These are phyloP conservation scores for Xylaria polymorpha DNA, from an alignment of 2,329 filamentous ascomycete genomes.

Conservation along the genomic window DNA sequence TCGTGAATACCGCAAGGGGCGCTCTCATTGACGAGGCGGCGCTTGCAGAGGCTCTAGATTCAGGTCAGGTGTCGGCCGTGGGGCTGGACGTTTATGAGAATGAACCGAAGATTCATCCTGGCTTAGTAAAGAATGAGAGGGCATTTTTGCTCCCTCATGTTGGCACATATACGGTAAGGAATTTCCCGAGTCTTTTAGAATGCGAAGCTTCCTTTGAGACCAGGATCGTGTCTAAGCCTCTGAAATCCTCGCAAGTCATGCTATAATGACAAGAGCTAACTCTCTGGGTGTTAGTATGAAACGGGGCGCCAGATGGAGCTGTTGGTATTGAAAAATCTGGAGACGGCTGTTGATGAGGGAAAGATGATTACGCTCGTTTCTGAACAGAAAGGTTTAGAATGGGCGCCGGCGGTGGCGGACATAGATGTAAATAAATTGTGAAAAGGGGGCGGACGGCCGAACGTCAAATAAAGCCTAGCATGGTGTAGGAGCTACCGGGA, in stretches of 20 bases:
- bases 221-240: background rate
- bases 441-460: background rate
- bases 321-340: conserved; percentile 61
- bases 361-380: conserved; percentile 69
- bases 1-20: conserved; percentile 69
- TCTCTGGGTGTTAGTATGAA: conserved; percentile 55
- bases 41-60: conserved; percentile 63
- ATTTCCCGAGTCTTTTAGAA: background rate
- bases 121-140: conserved; percentile 67
- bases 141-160: conserved; percentile 75
- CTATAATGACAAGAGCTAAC: background rate
- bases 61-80: conserved; percentile 64
- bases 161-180: conserved; percentile 67
- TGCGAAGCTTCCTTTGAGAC: background rate
- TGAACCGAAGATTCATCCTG: conserved; percentile 71
- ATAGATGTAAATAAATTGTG: background rate
- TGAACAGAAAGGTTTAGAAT: conserved; percentile 63
- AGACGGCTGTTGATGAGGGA: conserved; percentile 65
- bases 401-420: conserved; percentile 39
- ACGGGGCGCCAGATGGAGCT: conserved; percentile 57
- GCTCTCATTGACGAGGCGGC: conserved; percentile 67
- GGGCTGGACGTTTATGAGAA: conserved; percentile 69
- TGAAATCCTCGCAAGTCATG: too few relatives aligned
- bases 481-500: background rate
- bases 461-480: background rate